These are phyloP conservation scores for Nothophytophthora sp. DNA, from an alignment of 352 stramenopile species.

Conservation along the genomic window DNA sequence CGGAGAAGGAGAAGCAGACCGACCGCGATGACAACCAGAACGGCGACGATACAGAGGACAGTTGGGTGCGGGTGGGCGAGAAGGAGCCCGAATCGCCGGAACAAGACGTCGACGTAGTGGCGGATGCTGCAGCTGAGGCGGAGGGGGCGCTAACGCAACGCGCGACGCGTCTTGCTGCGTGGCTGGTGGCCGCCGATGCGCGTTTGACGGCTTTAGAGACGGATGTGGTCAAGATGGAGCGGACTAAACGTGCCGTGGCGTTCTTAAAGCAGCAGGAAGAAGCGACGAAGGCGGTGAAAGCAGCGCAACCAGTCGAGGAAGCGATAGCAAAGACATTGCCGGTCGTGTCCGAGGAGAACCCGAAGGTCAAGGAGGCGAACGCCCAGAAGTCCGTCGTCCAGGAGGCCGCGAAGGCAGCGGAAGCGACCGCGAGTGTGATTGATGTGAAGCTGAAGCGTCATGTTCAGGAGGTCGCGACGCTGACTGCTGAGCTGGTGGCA, in stretches of 20 bases:
- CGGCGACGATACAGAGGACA: slow-evolving; percentile 3
- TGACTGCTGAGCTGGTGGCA: slow-evolving; percentile 22
- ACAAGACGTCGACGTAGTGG: background rate
- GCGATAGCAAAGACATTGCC: slow-evolving; percentile 10
- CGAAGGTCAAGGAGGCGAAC: slow-evolving; percentile 1
- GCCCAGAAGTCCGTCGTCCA: background rate
- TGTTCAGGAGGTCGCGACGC: slow-evolving; percentile 7
- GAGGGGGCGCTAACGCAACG: slow-evolving; percentile 6
- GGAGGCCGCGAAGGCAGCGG: slow-evolving; percentile 18
- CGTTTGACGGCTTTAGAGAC: slow-evolving; percentile 31
- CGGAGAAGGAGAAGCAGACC: slow-evolving; percentile 10
- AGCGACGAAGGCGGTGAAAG: slow-evolving; percentile 10
- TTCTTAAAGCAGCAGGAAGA: slow-evolving; percentile 28
- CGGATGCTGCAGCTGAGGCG: slow-evolving; percentile 6
- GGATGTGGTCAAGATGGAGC: slow-evolving; percentile 35
- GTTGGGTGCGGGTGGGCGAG: slow-evolving; percentile 8
- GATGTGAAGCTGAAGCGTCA: slow-evolving; percentile 23
- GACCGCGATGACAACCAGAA: slow-evolving; percentile 25
- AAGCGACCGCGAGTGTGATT: slow-evolving; percentile 12
- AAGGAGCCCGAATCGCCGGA: slow-evolving; percentile 7
- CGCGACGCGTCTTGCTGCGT: slow-evolving; percentile 5
- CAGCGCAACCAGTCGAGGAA: slow-evolving; percentile 10
- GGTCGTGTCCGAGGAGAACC: slow-evolving; percentile 21
- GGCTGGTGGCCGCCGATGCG: slow-evolving; percentile 13
- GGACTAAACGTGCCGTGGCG: slow-evolving; percentile 33